Base-by-base conservation (phyloP, 1,284 basidiomycete species). In the Puccinia horiana region DNA sequence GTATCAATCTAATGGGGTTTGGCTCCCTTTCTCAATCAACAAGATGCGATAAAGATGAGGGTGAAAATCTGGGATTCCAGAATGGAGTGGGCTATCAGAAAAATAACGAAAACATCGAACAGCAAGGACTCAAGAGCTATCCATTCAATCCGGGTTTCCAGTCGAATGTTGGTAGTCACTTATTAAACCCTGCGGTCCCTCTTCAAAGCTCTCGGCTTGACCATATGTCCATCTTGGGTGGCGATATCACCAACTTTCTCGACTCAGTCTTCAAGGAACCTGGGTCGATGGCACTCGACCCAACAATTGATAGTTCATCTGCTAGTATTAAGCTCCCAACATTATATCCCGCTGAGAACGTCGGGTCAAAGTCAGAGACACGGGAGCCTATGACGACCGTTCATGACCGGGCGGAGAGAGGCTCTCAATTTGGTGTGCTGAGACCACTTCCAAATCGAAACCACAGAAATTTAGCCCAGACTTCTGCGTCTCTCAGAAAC, bases 21-120 rank as follows among this genome's bases (percentile, higher is more conserved):
- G 23, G 65, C 65, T 69, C 65, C 16, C 6, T 32, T 2, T 14
- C 23, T 69, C 42, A 40, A 37, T 12, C n/a, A 8, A 65, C 20
- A 37, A 65, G 8, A 40, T 65, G 9, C 23, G 63, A 42, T 35
- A 40, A 42, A 8, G 23, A 42, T 12, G 37, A 65, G 63, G 37
- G 37, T 37, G 63, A 9, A n/a, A 42, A 40, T 42, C n/a, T 67
- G 63, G 63, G 23, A 37, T 67, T 37, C 63, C 35, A 67, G 37
- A 67, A 16, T 67, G 63, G 37, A 42, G 32, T 23, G 23, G 2
- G 35, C 5, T 47, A 47, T 69, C 65, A 69, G 26, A 44, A 29
- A 47, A 69, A 69, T 42, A 69, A 47, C 65, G 65, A 47, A 69
- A 69, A 69, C 40, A 20, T 69, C 29, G 42, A 14, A 42, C 65